Evolutionary conservation across 768 basidiomycete genomes (phyloP).

Genomic region (Solioccasus polychromus): DNA sequence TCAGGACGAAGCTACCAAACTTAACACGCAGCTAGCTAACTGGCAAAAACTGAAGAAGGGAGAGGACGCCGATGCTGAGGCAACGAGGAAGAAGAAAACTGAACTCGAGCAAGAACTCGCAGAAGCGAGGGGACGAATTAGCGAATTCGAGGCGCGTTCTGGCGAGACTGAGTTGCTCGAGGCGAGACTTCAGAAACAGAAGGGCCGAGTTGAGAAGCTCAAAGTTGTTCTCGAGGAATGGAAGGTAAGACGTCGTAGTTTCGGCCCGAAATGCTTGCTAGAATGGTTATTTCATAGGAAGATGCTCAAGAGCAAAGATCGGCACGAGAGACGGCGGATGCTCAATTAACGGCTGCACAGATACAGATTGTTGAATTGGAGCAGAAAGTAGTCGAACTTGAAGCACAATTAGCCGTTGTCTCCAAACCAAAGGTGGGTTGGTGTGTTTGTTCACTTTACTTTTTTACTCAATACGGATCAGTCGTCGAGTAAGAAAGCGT

Average conservation of each 20-base stretch:
- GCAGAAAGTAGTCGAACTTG: slow-evolving; percentile 44
- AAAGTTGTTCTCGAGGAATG: slow-evolving; percentile 42
- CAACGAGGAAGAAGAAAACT: slow-evolving; percentile 49
- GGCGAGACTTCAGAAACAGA: slow-evolving; percentile 42
- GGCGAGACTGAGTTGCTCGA: slow-evolving; percentile 29
- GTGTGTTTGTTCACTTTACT: not conserved
- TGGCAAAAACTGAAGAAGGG: slow-evolving; percentile 68
- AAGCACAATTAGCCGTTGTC: slow-evolving; percentile 41
- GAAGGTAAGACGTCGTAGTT: slow-evolving; percentile 37
- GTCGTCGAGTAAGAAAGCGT: slow-evolving; percentile 11
- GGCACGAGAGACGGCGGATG: slow-evolving; percentile 35
- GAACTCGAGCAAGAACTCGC: slow-evolving; percentile 55
- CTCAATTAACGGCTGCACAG: slow-evolving; percentile 34
- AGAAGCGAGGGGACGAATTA: slow-evolving; percentile 39
- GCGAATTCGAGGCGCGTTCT: slow-evolving; percentile 27
- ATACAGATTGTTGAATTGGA: slow-evolving; percentile 25
- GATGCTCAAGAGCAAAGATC: slow-evolving; percentile 36
- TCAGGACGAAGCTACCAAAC: slow-evolving; percentile 50
- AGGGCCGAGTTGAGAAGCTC: slow-evolving; percentile 39
- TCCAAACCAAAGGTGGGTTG: slow-evolving; percentile 25
- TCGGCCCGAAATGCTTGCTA: not conserved
- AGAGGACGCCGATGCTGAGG: slow-evolving; percentile 57
- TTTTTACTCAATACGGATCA: slow-evolving; percentile 1
- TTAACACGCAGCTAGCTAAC: slow-evolving; percentile 63
- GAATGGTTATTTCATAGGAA: slow-evolving; percentile 29